Base-by-base conservation (phyloP, 208 protist genomes). In the Spironucleus salmonicida region DNA sequence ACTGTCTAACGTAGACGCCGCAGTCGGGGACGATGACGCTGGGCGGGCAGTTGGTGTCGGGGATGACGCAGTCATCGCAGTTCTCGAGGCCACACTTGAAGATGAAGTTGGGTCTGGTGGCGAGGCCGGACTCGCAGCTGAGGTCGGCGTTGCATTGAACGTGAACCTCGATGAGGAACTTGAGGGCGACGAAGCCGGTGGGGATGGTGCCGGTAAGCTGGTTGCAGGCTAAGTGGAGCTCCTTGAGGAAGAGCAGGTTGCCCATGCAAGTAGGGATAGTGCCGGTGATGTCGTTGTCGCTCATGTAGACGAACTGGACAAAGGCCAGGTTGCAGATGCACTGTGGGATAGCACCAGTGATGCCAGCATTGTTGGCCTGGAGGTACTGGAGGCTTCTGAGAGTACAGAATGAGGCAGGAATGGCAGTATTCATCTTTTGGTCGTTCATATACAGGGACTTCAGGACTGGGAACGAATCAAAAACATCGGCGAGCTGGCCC, bases 181-280 rank as follows among this genome's bases (percentile, higher is more conserved):
- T 13, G 15, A 75, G 69, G 45, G 11, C 41, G 53, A 39, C 34
- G 53, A 75, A 57, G 23, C 32, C 69, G 30, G 53, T 34, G 2
- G 69, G 69, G 45, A 75, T 34, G 45, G 35, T 26, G 11, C 69
- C 69, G 23, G 4, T 61, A 13, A 75, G 69, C 15, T 11, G 19
- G 69, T 75, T 75, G 34, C 69, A 75, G 11, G 59, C 41, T 7
- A 75, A n/a, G 69, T 75, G 69, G 9, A 75, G 11, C 45, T 58
- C 39, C 4, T 30, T 32, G 53, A 76, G 41, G 9, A 42, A 58
- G 41, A 1, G 1, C 53, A 76, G 2, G 7, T 64, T 40, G 9
- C 34, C 15, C 30, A 76, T 41, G 53, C 71, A 76, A 2, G 7
- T 42, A 13, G 71, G 71, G 71, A 76, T 76, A 1, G 13, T 2